Evolutionary conservation across 1,284 basidiomycete species (phyloP).

Genomic region (Moesziomyces globuligerus): DNA sequence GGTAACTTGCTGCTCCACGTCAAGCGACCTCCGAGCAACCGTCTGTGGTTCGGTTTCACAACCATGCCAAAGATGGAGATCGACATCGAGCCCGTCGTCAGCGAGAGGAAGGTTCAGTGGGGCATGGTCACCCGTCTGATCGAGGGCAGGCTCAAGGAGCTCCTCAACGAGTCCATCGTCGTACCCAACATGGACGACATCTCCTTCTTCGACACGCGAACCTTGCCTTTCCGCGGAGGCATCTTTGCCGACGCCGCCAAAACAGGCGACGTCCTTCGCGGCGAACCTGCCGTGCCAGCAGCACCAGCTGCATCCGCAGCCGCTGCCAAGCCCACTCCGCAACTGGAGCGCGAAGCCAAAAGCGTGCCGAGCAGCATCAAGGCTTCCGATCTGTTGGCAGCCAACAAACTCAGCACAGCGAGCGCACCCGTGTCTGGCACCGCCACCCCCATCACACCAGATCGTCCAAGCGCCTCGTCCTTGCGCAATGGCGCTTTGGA

Average conservation of each 20-base stretch:
- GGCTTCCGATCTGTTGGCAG: constrained; percentile 25
- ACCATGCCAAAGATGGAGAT: constrained; percentile 87
- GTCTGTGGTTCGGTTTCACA: constrained; percentile 99
- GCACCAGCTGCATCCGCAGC: constrained; percentile 9
- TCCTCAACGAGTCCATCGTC: constrained; percentile 90
- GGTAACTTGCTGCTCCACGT: constrained; percentile 90
- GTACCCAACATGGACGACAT: constrained; percentile 98
- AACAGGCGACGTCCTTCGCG: constrained; percentile 11
- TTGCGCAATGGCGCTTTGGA: constrained; percentile 1
- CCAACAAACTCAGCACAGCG: constrained; percentile 18
- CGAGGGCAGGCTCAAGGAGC: constrained; percentile 86
- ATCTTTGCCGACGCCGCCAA: constrained; percentile 83
- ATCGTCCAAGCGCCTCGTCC: constrained; percentile 3
- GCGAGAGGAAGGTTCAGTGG: constrained; percentile 89
- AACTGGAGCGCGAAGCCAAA: constrained; percentile 15
- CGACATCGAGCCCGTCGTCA: constrained; percentile 90
- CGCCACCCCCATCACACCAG: constrained; percentile 24
- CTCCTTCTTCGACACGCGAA: constrained; percentile 86
- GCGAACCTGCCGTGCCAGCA: constrained; percentile 6
- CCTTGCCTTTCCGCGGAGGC: constrained; percentile 78
- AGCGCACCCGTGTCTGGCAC: constrained; percentile 47
- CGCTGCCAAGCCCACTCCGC: constrained; percentile 1
- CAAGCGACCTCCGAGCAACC: constrained; percentile 93
- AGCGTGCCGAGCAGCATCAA: constrained; percentile 5
- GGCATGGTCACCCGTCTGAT: constrained; percentile 88